Evolutionary conservation across 2,329 filamentous ascomycete genomes (phyloP), one percentile per base, ranked within the genome.

Genomic region (Triangularia setosa): DNA sequence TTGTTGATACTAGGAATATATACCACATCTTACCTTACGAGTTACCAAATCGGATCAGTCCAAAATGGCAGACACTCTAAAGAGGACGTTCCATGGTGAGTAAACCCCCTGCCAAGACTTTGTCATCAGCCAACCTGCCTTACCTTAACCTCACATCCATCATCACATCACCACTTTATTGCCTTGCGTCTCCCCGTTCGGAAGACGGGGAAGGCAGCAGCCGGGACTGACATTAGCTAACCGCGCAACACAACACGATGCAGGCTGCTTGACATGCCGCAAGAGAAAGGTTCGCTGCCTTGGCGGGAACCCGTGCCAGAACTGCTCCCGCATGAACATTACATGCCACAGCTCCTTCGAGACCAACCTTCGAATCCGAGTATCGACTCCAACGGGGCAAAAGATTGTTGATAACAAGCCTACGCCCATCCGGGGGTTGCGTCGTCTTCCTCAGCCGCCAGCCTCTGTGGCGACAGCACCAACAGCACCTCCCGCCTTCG

Each of bases 291-390:
- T 71, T 18, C 67, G 69, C 25, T 71, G 69, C 25, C 67, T 64
- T 3, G 69, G 69, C 44, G 69, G 69, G 0, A 68, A 63, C 24
- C 69, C 69, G n/a, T 71, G 69, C 52, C 66, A 65, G 28, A 70
- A 70, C 63, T 71, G 69, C 28, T 65, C 66, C 2, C 67, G 69
- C 18, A 71, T 71, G 69, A 70, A 68, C 63, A 69, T 71, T 18
- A 67, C 63, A 53, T 71, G 69, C 59, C 69, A 71, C 40, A 69
- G 65, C 33, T 70, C 69, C 4, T 71, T 71, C 54, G 69, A 71
- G 11, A 69, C 67, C 55, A 71, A 71, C 59, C 67, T 70, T 52
- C 62, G 69, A 11, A 68, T 71, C 30, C 65, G 67, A 7, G 67
- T 71, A 12, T 66, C 67, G 16, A 70, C 69, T 2, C 65, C 68